Percentiles rank a stretch among this genome's conserved stretches.
phyloP scores from a whole-genome alignment of 2,329 filamentous ascomycete species.

The Aspergillus proliferans region DNA sequence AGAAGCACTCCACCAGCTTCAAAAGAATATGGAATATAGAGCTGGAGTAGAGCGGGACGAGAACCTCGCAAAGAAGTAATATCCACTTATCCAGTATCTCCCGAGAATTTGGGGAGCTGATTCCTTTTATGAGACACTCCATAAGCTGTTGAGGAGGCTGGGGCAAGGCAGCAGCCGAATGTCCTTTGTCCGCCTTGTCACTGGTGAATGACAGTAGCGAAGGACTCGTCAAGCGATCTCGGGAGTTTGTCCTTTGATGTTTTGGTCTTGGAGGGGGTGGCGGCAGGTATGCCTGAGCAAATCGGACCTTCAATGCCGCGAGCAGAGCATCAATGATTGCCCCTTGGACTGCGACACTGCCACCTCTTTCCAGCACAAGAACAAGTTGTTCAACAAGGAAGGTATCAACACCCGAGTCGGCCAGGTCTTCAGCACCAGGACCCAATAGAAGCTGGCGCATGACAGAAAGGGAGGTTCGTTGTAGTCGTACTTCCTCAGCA shows the following conservation, averaged over 20 bases:
- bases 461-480: conserved; percentile 63
- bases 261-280: conserved; percentile 23
- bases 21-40: conserved; percentile 86
- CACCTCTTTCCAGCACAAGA: conserved; percentile 50
- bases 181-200: conserved; percentile 37
- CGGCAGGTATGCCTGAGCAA: conserved; percentile 32
- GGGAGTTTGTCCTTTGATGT: conserved; percentile 33
- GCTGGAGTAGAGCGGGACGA: conserved; percentile 70
- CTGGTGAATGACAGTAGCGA: conserved; percentile 42
- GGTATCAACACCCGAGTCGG: conserved; percentile 57
- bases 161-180: conserved; percentile 26
- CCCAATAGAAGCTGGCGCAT: conserved; percentile 46
- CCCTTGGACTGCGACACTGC: conserved; percentile 67
- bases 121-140: conserved; percentile 74
- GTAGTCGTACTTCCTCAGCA: conserved; percentile 58
- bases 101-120: conserved; percentile 67
- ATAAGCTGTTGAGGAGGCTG: conserved; percentile 60
- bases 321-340: conserved; percentile 73
- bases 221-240: conserved; percentile 35
- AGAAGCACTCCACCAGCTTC: conserved; percentile 84
- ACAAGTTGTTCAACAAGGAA: conserved; percentile 63
- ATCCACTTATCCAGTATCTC: conserved; percentile 88
- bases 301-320: conserved; percentile 61
- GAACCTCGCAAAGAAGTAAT: conserved; percentile 70
- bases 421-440: conserved; percentile 32